Percentiles rank a stretch among this genome's conserved stretches.
Conservation (phyloP, 495 filamentous ascomycete species). For the Xylaria acuta region DNA sequence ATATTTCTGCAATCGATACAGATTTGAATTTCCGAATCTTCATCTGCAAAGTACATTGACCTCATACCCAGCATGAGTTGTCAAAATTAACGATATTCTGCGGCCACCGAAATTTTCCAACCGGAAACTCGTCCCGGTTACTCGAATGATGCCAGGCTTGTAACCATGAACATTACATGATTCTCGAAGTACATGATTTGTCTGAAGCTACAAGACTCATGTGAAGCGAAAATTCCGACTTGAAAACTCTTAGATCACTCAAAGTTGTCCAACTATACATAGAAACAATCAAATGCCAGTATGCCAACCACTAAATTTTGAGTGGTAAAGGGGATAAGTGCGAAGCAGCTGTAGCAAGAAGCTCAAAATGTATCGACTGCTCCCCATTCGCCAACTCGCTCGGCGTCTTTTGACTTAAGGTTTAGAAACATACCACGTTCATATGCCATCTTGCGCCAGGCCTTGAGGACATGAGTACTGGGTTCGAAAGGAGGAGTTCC, state of each 20-base stretch:
- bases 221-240: not conserved
- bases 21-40: not conserved
- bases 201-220: not conserved
- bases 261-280: not conserved
- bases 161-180: not conserved
- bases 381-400: not conserved
- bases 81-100: not conserved
- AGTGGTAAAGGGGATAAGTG: not conserved
- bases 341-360: not conserved
- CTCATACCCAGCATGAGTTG: not conserved
- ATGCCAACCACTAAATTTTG: not conserved
- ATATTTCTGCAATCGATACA: not conserved
- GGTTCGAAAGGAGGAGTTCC: no score
- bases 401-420: not conserved
- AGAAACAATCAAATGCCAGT: not conserved
- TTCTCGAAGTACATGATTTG: no score
- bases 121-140: not conserved
- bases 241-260: not conserved
- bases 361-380: not conserved
- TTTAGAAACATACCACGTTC: not conserved
- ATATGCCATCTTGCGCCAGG: constrained; percentile 14
- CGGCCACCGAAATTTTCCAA: not conserved
- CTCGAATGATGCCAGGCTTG: not conserved
- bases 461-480: not conserved
- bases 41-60: not conserved